Evolutionary conservation across 176 grass and related monocot species (phyloP).

Genomic region (Cenchrus fungigraminus): DNA sequence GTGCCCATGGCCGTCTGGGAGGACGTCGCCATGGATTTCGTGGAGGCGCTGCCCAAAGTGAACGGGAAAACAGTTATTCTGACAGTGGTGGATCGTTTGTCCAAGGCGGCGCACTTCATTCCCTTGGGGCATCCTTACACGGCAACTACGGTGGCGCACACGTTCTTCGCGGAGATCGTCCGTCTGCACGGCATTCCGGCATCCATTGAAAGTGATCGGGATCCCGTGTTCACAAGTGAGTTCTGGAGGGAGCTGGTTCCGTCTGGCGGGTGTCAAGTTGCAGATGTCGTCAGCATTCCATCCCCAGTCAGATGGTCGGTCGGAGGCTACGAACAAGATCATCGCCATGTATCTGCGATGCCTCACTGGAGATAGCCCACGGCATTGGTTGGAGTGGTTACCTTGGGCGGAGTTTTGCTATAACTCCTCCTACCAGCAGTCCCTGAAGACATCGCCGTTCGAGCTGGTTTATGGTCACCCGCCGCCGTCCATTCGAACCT

Average conservation of each 20-base stretch:
- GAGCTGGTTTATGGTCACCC: no score
- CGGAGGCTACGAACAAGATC: no score
- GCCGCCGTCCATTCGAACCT: no score
- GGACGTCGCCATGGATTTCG: neutral
- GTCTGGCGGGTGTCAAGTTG: neutral
- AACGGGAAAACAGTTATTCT: neutral
- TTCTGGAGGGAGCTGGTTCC: neutral
- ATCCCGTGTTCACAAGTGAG: accelerated
- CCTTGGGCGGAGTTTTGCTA: no score
- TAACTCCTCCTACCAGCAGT: no score
- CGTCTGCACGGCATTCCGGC: no score
- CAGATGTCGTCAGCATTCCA: neutral
- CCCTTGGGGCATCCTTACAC: neutral
- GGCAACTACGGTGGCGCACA: accelerated
- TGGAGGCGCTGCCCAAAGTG: neutral
- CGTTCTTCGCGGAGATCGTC: neutral
- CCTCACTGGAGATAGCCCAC: neutral
- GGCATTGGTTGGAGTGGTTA: no score
- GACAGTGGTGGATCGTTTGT: neutral
- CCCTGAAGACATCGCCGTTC: no score
- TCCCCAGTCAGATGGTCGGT: no score
- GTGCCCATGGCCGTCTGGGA: neutral
- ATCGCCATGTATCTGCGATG: no score
- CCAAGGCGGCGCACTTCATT: neutral
- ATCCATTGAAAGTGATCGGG: neutral